phyloP scores from a whole-genome alignment of 768 basidiomycete species.

The Boletus speciosus region DNA sequence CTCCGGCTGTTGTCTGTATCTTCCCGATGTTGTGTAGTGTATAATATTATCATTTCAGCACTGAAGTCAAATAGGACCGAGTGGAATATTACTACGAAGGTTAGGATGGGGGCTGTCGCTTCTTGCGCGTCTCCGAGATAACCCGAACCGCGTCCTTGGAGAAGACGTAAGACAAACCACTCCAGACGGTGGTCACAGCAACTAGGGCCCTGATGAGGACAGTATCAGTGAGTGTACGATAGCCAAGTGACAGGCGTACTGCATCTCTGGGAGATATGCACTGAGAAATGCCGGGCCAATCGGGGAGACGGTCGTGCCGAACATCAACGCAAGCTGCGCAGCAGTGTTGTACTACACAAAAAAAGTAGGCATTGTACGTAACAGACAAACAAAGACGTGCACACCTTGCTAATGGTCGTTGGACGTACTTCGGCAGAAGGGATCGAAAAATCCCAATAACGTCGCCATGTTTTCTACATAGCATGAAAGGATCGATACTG shows the following conservation, averaged over 20 bases:
- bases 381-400: not conserved
- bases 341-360: slow-evolving; percentile 77
- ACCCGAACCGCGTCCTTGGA: slow-evolving; percentile 72
- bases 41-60: slow-evolving; percentile 17
- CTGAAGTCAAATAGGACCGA: not conserved
- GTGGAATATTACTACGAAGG: slow-evolving; percentile 7
- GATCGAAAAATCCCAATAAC: slow-evolving; percentile 96
- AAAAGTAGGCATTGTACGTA: not conserved
- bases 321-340: slow-evolving; percentile 90
- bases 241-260: slow-evolving; percentile 50
- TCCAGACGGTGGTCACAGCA: slow-evolving; percentile 88
- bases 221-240: not conserved
- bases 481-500: slow-evolving; percentile 3
- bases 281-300: slow-evolving; percentile 60
- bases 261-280: slow-evolving; percentile 58
- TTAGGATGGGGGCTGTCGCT: slow-evolving; percentile 26
- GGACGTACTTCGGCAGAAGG: slow-evolving; percentile 95
- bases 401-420: slow-evolving; percentile 89
- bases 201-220: slow-evolving; percentile 65
- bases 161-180: slow-evolving; percentile 80
- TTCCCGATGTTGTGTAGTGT: slow-evolving; percentile 16
- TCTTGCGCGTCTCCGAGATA: slow-evolving; percentile 37
- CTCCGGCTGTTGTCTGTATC: slow-evolving; percentile 17
- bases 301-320: slow-evolving; percentile 79
- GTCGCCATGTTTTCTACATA: slow-evolving; percentile 79